Evolutionary conservation across 2,329 filamentous ascomycete genomes (phyloP), one percentile per base, ranked within the genome.

Genomic region (Chrysoporthe austroafricana): DNA sequence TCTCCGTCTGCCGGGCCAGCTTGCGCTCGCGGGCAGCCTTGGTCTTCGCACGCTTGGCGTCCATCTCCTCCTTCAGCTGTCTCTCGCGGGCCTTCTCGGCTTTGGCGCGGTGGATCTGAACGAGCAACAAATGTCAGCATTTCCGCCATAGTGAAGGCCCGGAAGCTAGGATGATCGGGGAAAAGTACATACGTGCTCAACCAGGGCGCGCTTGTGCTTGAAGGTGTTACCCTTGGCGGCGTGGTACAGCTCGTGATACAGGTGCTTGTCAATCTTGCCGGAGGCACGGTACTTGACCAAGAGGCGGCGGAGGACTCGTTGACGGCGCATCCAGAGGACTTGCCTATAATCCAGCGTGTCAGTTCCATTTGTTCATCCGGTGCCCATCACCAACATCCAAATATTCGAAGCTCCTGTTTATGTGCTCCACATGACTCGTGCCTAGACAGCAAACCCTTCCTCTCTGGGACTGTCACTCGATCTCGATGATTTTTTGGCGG

Each of bases 171-270:
- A n/a, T 18, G 57, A 54, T 18, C 54, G 42, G 66, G 26, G 42
- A 66, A 70, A 68, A 67, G 39, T 63, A 93, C 96, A 81, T 96
- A 99, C 96, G 88, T 99, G 96, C 90, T 99, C 96, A 83, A 99
- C 94, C 79, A 99, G 91, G 81, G 94, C 96, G 86, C 96, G 92
- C 94, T 98, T 99, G 93, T 99, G 96, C 94, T 99, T 99, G 92
- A 99, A 99, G 84, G 96, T 95, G 91, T 99, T 99, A 96, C 96
- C 96, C 94, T 99, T 99, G 91, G 92, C 96, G 83, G 97, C 88
- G 86, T 97, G 96, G 90, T 99, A 99, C 77, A 99, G 93, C 88
- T 98, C 94, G 90, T 99, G 96, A 91, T 99, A 99, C 72, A 99
- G 94, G 90, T 99, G 96, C 91, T 99, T 99, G 88, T 99, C 96